Percentiles rank a stretch among this genome's conserved stretches.
These are phyloP conservation scores for Citrus hindsii DNA, from an alignment of 345 rosid species.

Conservation along the genomic window DNA sequence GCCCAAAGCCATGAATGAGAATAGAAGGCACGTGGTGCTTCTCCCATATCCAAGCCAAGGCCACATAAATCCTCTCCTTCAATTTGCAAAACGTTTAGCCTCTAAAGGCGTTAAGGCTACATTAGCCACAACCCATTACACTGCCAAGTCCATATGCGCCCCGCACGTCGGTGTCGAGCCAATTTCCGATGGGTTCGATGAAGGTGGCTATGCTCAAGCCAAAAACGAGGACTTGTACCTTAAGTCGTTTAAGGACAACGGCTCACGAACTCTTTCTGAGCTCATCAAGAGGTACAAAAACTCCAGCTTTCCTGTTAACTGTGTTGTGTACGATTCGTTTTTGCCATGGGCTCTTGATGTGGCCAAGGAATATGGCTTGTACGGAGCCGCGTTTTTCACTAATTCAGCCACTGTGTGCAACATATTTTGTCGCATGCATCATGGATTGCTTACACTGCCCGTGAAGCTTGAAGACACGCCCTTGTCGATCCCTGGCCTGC, in stretches of 20 bases:
- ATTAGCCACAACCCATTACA: conserved; percentile 64
- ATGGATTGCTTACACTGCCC: conserved; percentile 41
- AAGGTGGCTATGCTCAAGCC: conserved; percentile 45
- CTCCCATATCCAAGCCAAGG: conserved; percentile 81
- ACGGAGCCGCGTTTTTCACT: conserved; percentile 70
- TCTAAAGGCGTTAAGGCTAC: conserved; percentile 66
- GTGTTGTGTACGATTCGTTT: conserved; percentile 68
- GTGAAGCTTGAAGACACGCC: conserved; percentile 31
- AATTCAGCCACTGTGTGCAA: conserved; percentile 48
- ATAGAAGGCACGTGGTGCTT: conserved; percentile 44
- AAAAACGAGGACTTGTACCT: conserved; percentile 33
- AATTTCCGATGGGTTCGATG: conserved; percentile 76
- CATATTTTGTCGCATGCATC: conserved; percentile 38
- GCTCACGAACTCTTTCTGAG: conserved; percentile 46
- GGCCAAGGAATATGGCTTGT: conserved; percentile 46
- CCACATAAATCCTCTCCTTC: conserved; percentile 77
- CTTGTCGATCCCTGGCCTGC: conserved; percentile 44
- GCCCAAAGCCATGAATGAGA: not conserved
- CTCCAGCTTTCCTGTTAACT: conserved; percentile 35
- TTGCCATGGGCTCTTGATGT: conserved; percentile 78
- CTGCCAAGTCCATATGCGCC: conserved; percentile 37
- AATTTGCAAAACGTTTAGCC: conserved; percentile 65
- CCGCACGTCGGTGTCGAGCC: conserved; percentile 44
- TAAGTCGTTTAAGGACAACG: conserved; percentile 38
- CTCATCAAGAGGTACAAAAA: conserved; percentile 34